Conservation (phyloP, 345 rosid species). For the Citrus unshiu region DNA sequence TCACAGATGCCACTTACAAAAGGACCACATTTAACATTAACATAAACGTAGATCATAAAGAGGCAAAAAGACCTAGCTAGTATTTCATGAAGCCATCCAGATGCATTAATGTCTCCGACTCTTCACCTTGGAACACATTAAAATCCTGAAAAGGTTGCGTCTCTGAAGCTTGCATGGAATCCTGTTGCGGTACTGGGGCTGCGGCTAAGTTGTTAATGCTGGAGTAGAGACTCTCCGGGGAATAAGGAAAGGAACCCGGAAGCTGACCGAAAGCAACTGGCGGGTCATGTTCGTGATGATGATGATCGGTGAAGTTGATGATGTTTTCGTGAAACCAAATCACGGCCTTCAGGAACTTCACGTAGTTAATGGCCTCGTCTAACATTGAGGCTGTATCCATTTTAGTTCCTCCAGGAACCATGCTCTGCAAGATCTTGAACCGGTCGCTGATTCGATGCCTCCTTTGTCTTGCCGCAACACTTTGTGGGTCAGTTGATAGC, state of each 20-base stretch:
- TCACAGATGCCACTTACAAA: neutral
- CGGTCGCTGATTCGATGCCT: slow-evolving; percentile 82
- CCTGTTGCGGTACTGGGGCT: slow-evolving; percentile 9
- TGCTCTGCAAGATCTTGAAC: slow-evolving; percentile 77
- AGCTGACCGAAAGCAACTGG: neutral
- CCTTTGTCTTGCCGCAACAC: slow-evolving; percentile 87
- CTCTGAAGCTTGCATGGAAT: neutral
- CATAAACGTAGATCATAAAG: neutral
- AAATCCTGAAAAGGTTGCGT: slow-evolving; percentile 4
- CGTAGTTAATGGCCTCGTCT: slow-evolving; percentile 82
- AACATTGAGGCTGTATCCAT: slow-evolving; percentile 94
- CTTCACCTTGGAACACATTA: slow-evolving; percentile 4
- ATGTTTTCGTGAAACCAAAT: slow-evolving; percentile 65
- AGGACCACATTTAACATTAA: neutral
- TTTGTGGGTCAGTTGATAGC: slow-evolving; percentile 87
- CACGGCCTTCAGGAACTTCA: slow-evolving; percentile 82
- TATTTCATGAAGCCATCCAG: neutral
- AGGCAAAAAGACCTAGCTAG: neutral
- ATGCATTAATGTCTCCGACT: neutral
- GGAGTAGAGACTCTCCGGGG: slow-evolving; percentile 1
- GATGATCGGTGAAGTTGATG: slow-evolving; percentile 18
- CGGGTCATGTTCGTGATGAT: slow-evolving; percentile 17
- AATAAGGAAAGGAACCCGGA: neutral
- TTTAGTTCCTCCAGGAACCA: slow-evolving; percentile 84
- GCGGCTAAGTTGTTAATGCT: slow-evolving; percentile 9